Percentiles rank a stretch among this genome's conserved stretches.
These are phyloP conservation scores for Hirsutella minnesotensis DNA, from an alignment of 2,329 filamentous ascomycete genomes.

Conservation along the genomic window DNA sequence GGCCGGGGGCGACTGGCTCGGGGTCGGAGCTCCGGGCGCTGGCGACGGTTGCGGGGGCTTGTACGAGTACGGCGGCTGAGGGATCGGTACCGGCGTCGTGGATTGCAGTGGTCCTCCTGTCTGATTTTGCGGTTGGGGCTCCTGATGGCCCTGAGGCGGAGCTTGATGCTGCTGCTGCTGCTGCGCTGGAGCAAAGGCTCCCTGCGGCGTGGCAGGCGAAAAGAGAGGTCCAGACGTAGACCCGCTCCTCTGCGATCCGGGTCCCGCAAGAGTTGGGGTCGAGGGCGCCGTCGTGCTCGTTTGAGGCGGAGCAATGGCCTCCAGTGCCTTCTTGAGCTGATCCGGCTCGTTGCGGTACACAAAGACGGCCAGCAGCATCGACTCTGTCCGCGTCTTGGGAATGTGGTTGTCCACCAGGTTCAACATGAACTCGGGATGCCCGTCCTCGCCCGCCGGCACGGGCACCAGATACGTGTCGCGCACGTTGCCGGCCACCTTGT, in stretches of 20 bases:
- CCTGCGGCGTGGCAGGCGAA: conserved; percentile 38
- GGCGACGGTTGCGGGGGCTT: conserved; percentile 4
- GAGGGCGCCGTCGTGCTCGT: conserved; percentile 1
- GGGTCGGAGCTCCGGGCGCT: conserved; percentile 4
- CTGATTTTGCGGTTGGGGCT: conserved; percentile 11
- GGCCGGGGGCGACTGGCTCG: conserved; percentile 1
- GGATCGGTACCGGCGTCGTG: conserved; percentile 23
- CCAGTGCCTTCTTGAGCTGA: conserved; percentile 17
- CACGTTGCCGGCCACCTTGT: conserved; percentile 62
- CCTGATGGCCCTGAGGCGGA: background rate
- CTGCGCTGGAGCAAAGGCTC: conserved; percentile 11
- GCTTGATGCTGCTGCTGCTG: conserved; percentile 19
- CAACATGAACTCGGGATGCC: conserved; percentile 75
- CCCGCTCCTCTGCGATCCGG: conserved; percentile 26
- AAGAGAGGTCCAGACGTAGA: conserved; percentile 40
- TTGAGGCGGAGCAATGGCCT: conserved; percentile 5
- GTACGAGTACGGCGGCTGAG: conserved; percentile 16
- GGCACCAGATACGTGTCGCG: conserved; percentile 89
- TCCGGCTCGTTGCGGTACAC: conserved; percentile 58
- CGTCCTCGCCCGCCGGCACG: conserved; percentile 57
- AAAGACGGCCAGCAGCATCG: conserved; percentile 72
- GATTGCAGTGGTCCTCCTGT: conserved; percentile 20
- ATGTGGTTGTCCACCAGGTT: conserved; percentile 79
- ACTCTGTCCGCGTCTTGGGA: conserved; percentile 57
- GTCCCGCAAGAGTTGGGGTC: background rate